Conservation (phyloP, 306 rosid species). For the Alnus rubra region DNA sequence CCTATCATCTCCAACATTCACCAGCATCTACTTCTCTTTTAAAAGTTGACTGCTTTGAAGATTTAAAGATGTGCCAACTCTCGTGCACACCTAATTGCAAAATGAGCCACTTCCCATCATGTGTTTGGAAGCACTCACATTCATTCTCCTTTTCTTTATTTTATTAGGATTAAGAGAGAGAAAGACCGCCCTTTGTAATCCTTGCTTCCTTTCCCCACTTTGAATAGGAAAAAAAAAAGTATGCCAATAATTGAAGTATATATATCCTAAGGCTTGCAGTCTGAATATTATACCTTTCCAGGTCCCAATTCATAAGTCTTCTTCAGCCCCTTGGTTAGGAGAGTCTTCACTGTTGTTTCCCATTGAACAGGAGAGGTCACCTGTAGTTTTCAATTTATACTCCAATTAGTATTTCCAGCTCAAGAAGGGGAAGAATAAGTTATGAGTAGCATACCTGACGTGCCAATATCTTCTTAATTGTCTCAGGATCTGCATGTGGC, state of each 20-base stretch:
- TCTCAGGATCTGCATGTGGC: constrained; percentile 84
- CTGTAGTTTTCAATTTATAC: constrained; percentile 41
- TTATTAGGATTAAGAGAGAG: no score
- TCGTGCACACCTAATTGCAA: no score
- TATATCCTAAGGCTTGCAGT: not conserved
- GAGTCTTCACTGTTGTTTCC: constrained; percentile 94
- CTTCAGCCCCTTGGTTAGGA: constrained; percentile 73
- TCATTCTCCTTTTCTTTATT: no score
- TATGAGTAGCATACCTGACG: constrained; percentile 61
- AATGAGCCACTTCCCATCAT: no score
- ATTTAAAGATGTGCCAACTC: no score
- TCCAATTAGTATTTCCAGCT: constrained; percentile 25
- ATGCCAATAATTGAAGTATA: not conserved
- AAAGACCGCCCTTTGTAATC: no score
- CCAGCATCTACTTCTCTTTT: no score
- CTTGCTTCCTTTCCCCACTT: no score
- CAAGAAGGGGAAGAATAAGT: constrained; percentile 4
- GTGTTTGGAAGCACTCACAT: no score
- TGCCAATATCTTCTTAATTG: constrained; percentile 81
- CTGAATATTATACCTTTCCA: constrained; percentile 69
- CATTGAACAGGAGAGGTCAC: constrained; percentile 98
- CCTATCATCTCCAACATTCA: no score
- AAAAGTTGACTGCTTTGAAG: no score
- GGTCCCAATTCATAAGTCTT: constrained; percentile 95
- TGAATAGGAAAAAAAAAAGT: no score